A percentile compares a stretch with the other conserved stretches of the same genome.
phyloP scores from a whole-genome alignment of 306 rosid species.

The Sophora flavescens region DNA sequence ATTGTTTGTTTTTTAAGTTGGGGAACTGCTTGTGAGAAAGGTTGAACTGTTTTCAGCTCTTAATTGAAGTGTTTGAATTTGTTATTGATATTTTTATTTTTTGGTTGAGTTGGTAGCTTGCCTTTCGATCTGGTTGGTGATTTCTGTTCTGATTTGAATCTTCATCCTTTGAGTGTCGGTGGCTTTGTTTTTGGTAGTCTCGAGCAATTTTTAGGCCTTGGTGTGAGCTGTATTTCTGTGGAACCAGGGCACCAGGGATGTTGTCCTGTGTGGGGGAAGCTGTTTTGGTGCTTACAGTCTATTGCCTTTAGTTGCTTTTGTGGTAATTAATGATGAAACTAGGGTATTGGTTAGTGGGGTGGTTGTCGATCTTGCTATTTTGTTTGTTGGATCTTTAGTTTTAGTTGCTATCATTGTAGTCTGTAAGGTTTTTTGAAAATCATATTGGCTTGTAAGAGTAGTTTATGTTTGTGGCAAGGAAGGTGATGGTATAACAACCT shows the following conservation, averaged over 20 bases:
- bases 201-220: constrained; percentile 16
- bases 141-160: constrained; percentile 28
- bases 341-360: not conserved
- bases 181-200: not conserved
- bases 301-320: constrained; percentile 3
- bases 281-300: constrained; percentile 1
- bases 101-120: not conserved
- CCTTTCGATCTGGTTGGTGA: constrained; percentile 32
- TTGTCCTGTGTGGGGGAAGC: not conserved
- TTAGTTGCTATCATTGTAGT: constrained; percentile 4
- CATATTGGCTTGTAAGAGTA: not conserved
- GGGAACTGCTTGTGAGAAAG: not conserved
- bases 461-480: not conserved
- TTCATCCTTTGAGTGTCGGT: not conserved
- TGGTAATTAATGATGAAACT: constrained; percentile 16
- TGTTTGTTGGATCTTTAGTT: not conserved
- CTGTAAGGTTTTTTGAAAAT: constrained; percentile 4
- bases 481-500: not conserved
- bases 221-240: not conserved
- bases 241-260: not conserved
- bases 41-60: not conserved
- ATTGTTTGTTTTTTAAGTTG: not conserved
- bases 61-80: constrained; percentile 25
- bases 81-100: no score
- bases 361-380: constrained; percentile 23